Base-by-base conservation (phyloP, 306 rosid genomes). In the Lablab purpureus region DNA sequence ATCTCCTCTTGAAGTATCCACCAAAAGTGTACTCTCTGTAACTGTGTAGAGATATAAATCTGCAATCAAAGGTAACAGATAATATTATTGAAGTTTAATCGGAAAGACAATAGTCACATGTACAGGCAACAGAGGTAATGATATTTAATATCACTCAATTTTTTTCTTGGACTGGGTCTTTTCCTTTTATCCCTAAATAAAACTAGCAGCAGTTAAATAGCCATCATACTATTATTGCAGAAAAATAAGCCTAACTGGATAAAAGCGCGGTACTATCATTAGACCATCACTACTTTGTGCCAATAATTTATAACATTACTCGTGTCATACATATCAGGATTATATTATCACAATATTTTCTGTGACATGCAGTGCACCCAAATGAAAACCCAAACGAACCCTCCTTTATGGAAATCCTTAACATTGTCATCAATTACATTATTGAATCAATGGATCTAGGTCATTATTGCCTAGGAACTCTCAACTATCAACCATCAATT, bases 1-100 rank as follows among this genome's bases (percentile, higher is more conserved):
- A 85, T 84, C 94, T 58, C 98, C 97, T 78, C 98, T 92, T 69
- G 98, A 89, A 77, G 94, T 89, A 81, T 94, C 98, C 77, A 94
- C 98, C 36, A 87, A 75, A 82, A 94, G 97, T 87, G 85, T 88
- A 27, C 94, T 86, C 90, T 94, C 98, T 0, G 91, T 88, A 50
- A 85, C 93, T 52, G 93, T 86, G 67, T 90, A 87, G 76, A 94
- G 82, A 87, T 77, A 94, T 65, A 84, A 76, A 27, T 88, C 98
- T 94, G 91, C 83, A 85, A 66, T 71, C 59, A 81, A 77, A 74
- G 46, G 52, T 7, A 76, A 85, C 19, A 60, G 62, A 72, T 45
- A 40, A 81, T 23, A 18, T 65, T 51, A 47, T 60, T 67, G 9
- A 58, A 67, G 21, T 64, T 60, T 45, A 32, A 58, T 49, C 75